Evolutionary conservation across 495 filamentous ascomycete species (phyloP).

Genomic region (Opeltia flavorubescens): DNA sequence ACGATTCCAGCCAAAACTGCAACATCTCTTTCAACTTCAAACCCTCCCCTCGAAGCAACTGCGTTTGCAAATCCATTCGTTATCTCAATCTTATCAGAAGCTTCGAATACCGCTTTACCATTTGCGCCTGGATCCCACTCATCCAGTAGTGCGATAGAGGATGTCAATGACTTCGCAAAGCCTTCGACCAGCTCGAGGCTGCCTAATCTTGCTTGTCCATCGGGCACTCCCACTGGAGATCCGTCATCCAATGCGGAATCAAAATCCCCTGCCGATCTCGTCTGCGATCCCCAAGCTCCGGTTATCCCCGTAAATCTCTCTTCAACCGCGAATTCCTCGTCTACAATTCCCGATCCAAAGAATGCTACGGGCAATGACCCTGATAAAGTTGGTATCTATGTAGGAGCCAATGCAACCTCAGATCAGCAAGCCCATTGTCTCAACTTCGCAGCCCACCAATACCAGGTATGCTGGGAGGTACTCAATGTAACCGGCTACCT

Average conservation of each 20-base stretch:
- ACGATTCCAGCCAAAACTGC: too few relatives aligned
- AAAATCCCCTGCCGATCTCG: not conserved
- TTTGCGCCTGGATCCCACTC: not conserved
- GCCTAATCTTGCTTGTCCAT: slow-evolving; percentile 2
- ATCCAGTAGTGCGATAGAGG: not conserved
- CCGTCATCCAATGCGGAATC: not conserved
- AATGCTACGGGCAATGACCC: not conserved
- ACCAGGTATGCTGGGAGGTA: slow-evolving; percentile 4
- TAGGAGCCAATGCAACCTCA: not conserved
- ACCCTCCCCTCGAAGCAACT: not conserved
- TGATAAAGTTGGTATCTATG: slow-evolving; percentile 1
- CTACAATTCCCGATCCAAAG: not conserved
- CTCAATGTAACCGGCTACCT: slow-evolving; percentile 8
- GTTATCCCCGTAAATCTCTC: not conserved
- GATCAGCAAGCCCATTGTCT: slow-evolving; percentile 2
- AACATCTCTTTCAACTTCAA: not conserved
- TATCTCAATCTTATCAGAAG: not conserved
- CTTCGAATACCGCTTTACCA: not conserved
- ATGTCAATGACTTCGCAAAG: not conserved
- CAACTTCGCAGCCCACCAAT: slow-evolving; percentile 6
- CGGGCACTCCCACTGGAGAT: not conserved
- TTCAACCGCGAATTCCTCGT: not conserved
- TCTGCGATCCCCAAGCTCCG: not conserved
- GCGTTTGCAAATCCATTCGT: not conserved
- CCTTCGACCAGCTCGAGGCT: not conserved